Conservation (phyloP, 2,329 filamentous ascomycete species). For the Aphanoascus verrucosus region DNA sequence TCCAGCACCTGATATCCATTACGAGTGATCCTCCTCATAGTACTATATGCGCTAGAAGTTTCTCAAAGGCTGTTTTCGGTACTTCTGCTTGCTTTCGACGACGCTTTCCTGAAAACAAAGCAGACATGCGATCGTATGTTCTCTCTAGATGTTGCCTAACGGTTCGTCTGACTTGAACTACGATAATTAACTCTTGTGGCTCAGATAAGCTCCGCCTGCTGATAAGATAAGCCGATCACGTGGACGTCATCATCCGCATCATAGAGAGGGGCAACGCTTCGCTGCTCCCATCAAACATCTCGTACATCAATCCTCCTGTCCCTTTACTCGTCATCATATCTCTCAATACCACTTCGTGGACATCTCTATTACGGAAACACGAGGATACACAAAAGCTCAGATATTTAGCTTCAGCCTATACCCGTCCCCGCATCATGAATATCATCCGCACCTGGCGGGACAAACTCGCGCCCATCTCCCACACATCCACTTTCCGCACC, state of each 20-base stretch:
- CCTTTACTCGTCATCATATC: too few species aligned
- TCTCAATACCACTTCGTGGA: too few species aligned
- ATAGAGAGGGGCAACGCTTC: neutral
- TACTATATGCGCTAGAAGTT: neutral
- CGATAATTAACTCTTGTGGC: too few species aligned
- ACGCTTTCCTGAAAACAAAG: too few species aligned
- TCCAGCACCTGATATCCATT: neutral
- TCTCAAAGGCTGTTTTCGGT: too few species aligned
- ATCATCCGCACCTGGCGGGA: constrained; percentile 85
- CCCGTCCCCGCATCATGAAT: constrained; percentile 53
- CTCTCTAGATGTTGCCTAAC: neutral
- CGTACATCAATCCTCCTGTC: neutral
- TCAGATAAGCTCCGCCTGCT: neutral
- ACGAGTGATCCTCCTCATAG: neutral
- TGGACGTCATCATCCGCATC: constrained; percentile 5
- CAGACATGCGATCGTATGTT: neutral
- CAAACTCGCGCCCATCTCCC: constrained; percentile 74
- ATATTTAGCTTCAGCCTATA: neutral
- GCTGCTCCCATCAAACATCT: neutral
- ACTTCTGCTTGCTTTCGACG: too few species aligned
- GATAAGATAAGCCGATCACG: neutral
- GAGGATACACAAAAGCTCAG: neutral
- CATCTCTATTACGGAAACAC: too few species aligned
- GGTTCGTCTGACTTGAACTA: neutral
- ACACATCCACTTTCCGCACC: constrained; percentile 84